Base-by-base conservation (phyloP, 2,329 filamentous ascomycete genomes). In the Ceratocystis lukuohia region DNA sequence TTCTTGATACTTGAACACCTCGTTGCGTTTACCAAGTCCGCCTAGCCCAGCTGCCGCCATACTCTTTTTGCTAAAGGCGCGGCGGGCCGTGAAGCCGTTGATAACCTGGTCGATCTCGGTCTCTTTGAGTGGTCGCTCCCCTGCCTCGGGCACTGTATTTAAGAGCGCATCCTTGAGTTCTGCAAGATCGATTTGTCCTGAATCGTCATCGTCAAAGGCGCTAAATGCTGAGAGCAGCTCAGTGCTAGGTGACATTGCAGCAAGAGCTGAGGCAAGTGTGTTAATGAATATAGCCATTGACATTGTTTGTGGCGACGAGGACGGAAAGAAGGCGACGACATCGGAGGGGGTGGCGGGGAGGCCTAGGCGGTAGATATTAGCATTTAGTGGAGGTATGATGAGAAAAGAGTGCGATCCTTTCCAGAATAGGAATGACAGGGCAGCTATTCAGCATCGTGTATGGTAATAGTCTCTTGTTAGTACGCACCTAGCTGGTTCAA, bases 171-270 rank as follows among this genome's bases (percentile, higher is more conserved):
- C 89, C 59, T 88, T 85, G 69, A 99, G 77, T 75, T 96, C 91
- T 0, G 78, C 82, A 22, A 96, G 77, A 73, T 97, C 91, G 48
- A 97, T 85, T 75, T 96, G 91, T 2, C 94, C 94, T 71, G 89
- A 94, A 74, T 99, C 94, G 69, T 96, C 91, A 69, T 96, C 89
- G 73, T 99, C 94, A 73, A 97, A 97, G 0, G 94, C 94, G 1
- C 91, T 91, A 71, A 99, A 93, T 0, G 94, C 94, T 1, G 91
- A 93, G 22, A 91, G 79, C 8, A 99, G 82, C 73, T 99, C 94
- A 17, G 85, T 82, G 25, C 85, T 84, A 0, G 89, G 86, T 0
- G 90, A 95, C 20, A 97, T 79, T 0, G 86, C 82, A 1, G 85
- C 84, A 2, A 97, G 79, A 1, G 89, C 82, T 8, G 84, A 83